Base-by-base conservation (phyloP, 371 early-diverging fungal genomes). In the Phascolomyces articulosus region DNA sequence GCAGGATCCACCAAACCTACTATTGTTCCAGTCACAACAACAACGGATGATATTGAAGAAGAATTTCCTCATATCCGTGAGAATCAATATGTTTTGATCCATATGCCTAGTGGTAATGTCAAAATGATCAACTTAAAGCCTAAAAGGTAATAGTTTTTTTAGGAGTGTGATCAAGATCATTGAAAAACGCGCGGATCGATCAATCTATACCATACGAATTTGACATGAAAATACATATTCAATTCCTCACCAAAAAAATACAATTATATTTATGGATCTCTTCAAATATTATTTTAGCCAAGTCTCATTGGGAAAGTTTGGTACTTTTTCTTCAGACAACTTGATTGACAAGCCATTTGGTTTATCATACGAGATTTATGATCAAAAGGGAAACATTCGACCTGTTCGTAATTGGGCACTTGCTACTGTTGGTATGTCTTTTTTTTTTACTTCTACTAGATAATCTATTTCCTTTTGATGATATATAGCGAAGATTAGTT, bases 271-370 rank as follows among this genome's bases (percentile, higher is more conserved):
- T n/a, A n/a, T n/a, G n/a, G n/a, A n/a, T n/a, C 38, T 38, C 38
- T 38, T 38, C 38, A 38, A 38, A n/a, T 13, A 38, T n/a, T 41
- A 49, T 21, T 53, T 4, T 66, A 91, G 92, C 13, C 83, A 68
- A 15, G 75, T 96, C 1, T 78, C 85, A 4, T 73, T 98, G 34
- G 98, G 98, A 49, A 98, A 98, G 75, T 98, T 98, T 82, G 98
- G 98, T 26, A 75, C 79, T 7, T 96, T 97, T 80, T 70, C 84
- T 28, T 82, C 90, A 8, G 79, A 88, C 65, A 88, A 86, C 54
- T 79, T 98, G 27, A 89, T 98, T 61, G 96, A 95, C 4, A 80
- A 88, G 48, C 89, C 91, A 1, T 95, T 84, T 77, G 94, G 93
- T 51, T 80, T 92, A 29, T 89, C 92, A 0, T 97, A 92, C 63